Conservation (phyloP, 306 rosid genomes). For the Gastrolobium bilobum region DNA sequence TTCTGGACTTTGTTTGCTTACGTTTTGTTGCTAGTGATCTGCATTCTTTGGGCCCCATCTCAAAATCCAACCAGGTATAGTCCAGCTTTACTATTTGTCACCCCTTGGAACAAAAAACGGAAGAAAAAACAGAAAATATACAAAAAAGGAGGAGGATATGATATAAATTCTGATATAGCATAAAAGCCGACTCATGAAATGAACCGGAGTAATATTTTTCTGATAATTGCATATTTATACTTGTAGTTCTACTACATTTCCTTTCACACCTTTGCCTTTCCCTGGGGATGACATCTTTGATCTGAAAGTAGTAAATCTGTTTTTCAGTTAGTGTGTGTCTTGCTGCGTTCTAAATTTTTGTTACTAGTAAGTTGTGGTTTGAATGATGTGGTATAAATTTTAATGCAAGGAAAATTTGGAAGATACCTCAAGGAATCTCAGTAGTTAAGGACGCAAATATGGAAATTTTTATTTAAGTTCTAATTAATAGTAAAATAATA, state of each 20-base stretch:
- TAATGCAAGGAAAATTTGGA: background rate
- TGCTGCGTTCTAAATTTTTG: background rate
- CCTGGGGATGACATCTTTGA: background rate
- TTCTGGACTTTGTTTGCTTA: conserved; percentile 80
- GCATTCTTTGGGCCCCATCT: conserved; percentile 83
- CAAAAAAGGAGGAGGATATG: background rate
- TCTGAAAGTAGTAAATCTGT: background rate
- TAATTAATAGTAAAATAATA: background rate
- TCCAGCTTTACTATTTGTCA: conserved; percentile 16
- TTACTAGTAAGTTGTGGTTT: background rate
- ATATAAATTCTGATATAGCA: background rate
- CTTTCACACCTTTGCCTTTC: background rate
- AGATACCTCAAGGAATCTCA: background rate
- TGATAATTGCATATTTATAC: conserved; percentile 14
- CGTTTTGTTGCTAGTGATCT: conserved; percentile 64
- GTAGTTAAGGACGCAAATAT: background rate
- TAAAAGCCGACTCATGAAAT: background rate
- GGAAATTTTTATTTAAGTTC: background rate
- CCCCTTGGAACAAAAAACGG: background rate
- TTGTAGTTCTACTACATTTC: background rate
- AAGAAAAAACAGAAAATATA: background rate
- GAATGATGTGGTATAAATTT: background rate
- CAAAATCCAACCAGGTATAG: conserved; percentile 77
- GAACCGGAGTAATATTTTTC: background rate
- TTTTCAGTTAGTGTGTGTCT: background rate